These are phyloP conservation scores for Tolypocladium capitatum DNA, from an alignment of 2,329 filamentous ascomycete genomes.

Conservation along the genomic window DNA sequence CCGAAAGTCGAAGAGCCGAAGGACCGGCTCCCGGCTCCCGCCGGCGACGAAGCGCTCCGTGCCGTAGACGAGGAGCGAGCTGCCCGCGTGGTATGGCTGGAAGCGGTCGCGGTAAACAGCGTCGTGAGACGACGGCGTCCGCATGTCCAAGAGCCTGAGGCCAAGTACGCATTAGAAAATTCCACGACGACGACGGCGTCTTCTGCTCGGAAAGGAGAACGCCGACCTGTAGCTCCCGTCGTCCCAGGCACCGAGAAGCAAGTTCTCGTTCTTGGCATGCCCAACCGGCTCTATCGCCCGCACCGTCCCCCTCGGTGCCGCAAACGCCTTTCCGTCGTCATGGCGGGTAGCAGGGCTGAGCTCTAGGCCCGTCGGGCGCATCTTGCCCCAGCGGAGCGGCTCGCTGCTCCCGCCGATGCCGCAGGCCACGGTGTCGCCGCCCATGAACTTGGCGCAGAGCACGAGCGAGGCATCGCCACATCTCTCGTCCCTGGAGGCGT, in stretches of 20 bases:
- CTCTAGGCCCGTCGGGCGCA: conserved; percentile 31
- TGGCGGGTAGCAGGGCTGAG: conserved; percentile 22
- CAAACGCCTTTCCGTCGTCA: neutral
- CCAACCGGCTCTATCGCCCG: conserved; percentile 33
- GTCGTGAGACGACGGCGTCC: conserved; percentile 32
- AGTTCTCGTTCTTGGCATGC: conserved; percentile 19
- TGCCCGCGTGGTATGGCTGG: conserved; percentile 30
- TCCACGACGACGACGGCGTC: neutral
- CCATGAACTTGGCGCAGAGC: conserved; percentile 30
- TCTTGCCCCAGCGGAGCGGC: conserved; percentile 31
- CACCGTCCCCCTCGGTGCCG: conserved; percentile 24
- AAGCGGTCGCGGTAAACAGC: conserved; percentile 39
- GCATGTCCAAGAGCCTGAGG: conserved; percentile 31
- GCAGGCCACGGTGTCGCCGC: conserved; percentile 29
- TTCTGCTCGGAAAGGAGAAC: neutral
- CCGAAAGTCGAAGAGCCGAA: conserved; percentile 43
- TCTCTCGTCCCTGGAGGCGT: conserved; percentile 11
- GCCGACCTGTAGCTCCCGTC: conserved; percentile 33
- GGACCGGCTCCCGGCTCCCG: conserved; percentile 25
- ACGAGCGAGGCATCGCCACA: conserved; percentile 13
- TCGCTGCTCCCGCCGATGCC: conserved; percentile 27
- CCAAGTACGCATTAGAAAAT: neutral
- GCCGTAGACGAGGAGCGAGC: conserved; percentile 35
- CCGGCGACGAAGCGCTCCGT: conserved; percentile 37
- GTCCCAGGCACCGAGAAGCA: conserved; percentile 39